A percentile compares a stretch with the other conserved stretches of the same genome.
Conservation (phyloP, 176 grass and related monocot species). For the Urochloa ruziziensis region DNA sequence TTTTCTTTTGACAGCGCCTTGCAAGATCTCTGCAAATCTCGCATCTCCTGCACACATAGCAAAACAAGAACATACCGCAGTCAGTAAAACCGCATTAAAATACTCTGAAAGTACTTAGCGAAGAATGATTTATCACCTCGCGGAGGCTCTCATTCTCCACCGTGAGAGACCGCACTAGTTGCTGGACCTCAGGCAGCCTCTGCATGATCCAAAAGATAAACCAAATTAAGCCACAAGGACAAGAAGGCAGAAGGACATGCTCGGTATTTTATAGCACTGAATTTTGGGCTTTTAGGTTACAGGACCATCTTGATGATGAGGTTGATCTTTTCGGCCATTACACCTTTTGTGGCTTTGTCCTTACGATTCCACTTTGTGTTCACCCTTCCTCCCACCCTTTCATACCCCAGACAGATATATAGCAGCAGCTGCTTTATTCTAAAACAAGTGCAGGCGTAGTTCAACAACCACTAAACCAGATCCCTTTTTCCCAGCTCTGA, state of each 20-base stretch:
- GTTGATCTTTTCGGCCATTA: conserved; percentile 30
- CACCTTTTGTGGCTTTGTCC: conserved; percentile 32
- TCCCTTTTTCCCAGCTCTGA: conserved; percentile 18
- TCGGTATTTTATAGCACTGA: background rate
- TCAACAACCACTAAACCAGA: conserved; percentile 32
- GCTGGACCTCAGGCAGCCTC: conserved; percentile 62
- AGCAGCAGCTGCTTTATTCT: conserved; percentile 38
- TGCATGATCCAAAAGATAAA: conserved; percentile 33
- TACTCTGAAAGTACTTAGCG: background rate
- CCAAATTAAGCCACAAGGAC: conserved; percentile 3
- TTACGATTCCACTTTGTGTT: conserved; percentile 31
- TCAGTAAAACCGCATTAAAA: background rate
- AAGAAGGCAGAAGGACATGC: background rate
- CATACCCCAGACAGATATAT: conserved; percentile 22
- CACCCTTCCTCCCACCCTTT: conserved; percentile 24
- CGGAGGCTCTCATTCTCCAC: conserved; percentile 47
- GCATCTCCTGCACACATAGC: conserved; percentile 48
- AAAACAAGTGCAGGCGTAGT: conserved; percentile 34
- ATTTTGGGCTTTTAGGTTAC: conserved; percentile 11
- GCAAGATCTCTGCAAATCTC: conserved; percentile 48
- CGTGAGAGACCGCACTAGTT: conserved; percentile 45
- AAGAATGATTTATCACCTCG: conserved; percentile 28
- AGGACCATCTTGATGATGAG: conserved; percentile 35
- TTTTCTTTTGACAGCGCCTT: conserved; percentile 44
- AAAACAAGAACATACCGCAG: background rate